phyloP scores from a whole-genome alignment of 108 stramenopile species.

The Chaetoceros tenuissimus region DNA sequence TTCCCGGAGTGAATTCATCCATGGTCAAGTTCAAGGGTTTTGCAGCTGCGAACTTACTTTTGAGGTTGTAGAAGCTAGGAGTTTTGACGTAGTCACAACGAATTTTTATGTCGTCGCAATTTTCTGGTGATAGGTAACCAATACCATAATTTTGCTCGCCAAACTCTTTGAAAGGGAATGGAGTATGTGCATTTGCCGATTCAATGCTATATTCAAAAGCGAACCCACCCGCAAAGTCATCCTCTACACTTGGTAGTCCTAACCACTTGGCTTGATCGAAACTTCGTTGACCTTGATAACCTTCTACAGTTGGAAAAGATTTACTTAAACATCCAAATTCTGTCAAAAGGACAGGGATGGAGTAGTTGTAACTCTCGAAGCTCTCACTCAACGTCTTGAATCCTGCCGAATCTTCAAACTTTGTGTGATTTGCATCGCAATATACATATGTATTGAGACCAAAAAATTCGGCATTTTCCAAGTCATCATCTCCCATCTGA shows the following conservation, averaged over 20 bases:
- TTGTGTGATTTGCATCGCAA: slow-evolving; percentile 15
- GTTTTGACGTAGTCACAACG: background rate
- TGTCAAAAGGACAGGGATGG: slow-evolving; percentile 26
- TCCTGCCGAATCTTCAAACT: slow-evolving; percentile 9
- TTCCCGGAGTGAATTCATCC: background rate
- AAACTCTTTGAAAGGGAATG: background rate
- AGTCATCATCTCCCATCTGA: slow-evolving; percentile 22
- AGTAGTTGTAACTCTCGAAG: slow-evolving; percentile 1
- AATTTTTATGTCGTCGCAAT: background rate
- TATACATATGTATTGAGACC: slow-evolving; percentile 32
- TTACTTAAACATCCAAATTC: slow-evolving; percentile 35
- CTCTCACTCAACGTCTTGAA: slow-evolving; percentile 6
- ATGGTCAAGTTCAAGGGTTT: background rate
- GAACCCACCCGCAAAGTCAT: slow-evolving; percentile 34
- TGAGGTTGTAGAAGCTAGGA: background rate
- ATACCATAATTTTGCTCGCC: slow-evolving; percentile 8
- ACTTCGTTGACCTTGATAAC: slow-evolving; percentile 28
- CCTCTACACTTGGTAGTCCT: slow-evolving; percentile 4
- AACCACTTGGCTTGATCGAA: slow-evolving; percentile 15
- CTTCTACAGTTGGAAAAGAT: slow-evolving; percentile 26
- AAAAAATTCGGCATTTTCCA: slow-evolving; percentile 34
- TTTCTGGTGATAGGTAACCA: background rate
- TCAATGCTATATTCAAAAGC: slow-evolving; percentile 41
- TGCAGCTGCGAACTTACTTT: background rate
- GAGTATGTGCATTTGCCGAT: background rate